These are phyloP conservation scores for Trichoderma cornu-damae DNA, from an alignment of 2,329 filamentous ascomycete species.

Conservation along the genomic window DNA sequence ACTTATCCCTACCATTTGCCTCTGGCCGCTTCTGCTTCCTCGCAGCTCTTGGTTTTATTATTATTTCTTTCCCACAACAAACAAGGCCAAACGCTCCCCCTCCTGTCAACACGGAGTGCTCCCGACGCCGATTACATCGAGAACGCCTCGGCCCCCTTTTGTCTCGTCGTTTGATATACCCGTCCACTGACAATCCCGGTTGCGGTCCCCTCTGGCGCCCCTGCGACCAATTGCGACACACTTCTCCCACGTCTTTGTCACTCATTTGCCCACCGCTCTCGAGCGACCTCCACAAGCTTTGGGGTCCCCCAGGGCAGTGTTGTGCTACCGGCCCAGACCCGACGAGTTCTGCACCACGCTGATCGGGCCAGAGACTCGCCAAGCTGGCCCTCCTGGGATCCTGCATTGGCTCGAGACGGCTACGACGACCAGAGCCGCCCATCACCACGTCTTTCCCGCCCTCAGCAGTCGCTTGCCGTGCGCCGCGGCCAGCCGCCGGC, in stretches of 20 bases:
- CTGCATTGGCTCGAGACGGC: background rate
- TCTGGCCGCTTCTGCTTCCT: background rate
- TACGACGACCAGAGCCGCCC: background rate
- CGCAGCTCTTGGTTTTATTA: background rate
- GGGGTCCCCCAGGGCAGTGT: background rate
- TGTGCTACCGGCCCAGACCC: constrained; percentile 16
- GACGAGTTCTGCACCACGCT: constrained; percentile 2
- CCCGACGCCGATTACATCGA: background rate
- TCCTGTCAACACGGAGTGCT: background rate
- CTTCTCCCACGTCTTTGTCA: background rate
- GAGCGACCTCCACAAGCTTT: background rate
- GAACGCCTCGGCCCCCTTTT: constrained; percentile 7
- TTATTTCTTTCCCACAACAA: too few species aligned
- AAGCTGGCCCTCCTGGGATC: background rate
- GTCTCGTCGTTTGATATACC: background rate
- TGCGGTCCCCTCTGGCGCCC: background rate
- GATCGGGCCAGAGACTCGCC: constrained; percentile 3
- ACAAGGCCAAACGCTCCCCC: background rate
- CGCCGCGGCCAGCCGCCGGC: constrained; percentile 26
- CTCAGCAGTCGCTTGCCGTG: constrained; percentile 21
- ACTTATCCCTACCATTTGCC: background rate
- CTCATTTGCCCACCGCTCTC: constrained; percentile 12
- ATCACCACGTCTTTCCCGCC: background rate
- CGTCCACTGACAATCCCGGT: constrained; percentile 7
- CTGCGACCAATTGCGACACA: constrained; percentile 6